Percentiles rank a stretch among this genome's conserved stretches.
Conservation (phyloP, 2,329 filamentous ascomycete genomes). For the Nannizziopsis barbatae region DNA sequence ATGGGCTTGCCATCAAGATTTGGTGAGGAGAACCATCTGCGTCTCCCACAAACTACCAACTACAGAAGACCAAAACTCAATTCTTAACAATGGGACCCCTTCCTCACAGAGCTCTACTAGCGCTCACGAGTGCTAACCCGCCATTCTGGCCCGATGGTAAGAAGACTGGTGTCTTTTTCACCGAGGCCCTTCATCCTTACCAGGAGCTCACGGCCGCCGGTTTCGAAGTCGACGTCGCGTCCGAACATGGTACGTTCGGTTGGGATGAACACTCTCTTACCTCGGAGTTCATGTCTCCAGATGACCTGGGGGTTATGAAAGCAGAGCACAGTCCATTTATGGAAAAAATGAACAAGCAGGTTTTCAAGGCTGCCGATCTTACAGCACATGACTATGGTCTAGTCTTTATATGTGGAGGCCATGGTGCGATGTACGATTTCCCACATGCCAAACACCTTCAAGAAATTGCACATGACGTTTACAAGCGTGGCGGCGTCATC, state of each 20-base stretch:
- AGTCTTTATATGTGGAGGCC: slow-evolving; percentile 19
- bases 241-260: slow-evolving; percentile 35
- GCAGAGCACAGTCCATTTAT: slow-evolving; percentile 34
- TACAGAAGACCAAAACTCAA: too few relatives aligned
- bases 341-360: slow-evolving; percentile 33
- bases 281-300: slow-evolving; percentile 30
- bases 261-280: slow-evolving; percentile 35
- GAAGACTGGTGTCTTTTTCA: slow-evolving; percentile 19
- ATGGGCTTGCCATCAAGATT: background rate
- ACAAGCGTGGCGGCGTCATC: slow-evolving; percentile 32
- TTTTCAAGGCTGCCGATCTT: slow-evolving; percentile 17
- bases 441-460: slow-evolving; percentile 35
- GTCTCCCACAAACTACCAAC: background rate
- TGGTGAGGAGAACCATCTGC: background rate
- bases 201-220: slow-evolving; percentile 26
- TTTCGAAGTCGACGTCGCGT: slow-evolving; percentile 39
- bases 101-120: slow-evolving; percentile 16
- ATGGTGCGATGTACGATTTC: slow-evolving; percentile 39
- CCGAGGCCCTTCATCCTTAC: slow-evolving; percentile 16
- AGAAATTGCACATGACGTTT: slow-evolving; percentile 33
- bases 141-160: slow-evolving; percentile 21
- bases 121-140: slow-evolving; percentile 21
- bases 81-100: slow-evolving; percentile 12
- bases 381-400: slow-evolving; percentile 17
- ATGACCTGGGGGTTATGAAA: slow-evolving; percentile 31